These are phyloP conservation scores for Talaromyces borbonicus DNA, from an alignment of 495 filamentous ascomycete genomes.

Conservation along the genomic window DNA sequence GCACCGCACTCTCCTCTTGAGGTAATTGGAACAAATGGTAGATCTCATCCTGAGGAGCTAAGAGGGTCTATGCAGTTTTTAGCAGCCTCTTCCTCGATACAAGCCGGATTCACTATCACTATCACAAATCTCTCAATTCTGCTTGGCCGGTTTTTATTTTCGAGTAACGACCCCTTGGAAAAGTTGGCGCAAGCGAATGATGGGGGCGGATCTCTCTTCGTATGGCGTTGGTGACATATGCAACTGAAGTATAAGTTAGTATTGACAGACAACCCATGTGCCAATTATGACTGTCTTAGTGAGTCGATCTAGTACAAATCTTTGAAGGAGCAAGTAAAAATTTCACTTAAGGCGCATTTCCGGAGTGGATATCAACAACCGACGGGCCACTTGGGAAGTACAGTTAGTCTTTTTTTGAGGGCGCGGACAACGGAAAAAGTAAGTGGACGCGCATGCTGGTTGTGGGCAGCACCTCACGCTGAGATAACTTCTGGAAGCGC, in stretches of 20 bases:
- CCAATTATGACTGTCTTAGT: neutral
- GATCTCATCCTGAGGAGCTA: neutral
- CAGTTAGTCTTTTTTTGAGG: slow-evolving; percentile 6
- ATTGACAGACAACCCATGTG: slow-evolving; percentile 3
- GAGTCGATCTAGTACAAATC: neutral
- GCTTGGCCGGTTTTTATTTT: neutral
- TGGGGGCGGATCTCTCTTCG: neutral
- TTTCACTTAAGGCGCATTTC: neutral
- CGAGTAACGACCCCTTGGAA: neutral
- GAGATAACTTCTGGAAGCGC: neutral
- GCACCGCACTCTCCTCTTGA: slow-evolving; percentile 18
- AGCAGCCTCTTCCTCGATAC: slow-evolving; percentile 13
- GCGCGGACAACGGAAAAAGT: slow-evolving; percentile 4
- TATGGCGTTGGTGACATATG: slow-evolving; percentile 7
- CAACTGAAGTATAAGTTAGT: slow-evolving; percentile 2
- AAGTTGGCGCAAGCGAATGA: slow-evolving; percentile 3
- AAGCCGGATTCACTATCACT: slow-evolving; percentile 8
- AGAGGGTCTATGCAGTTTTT: slow-evolving; percentile 20
- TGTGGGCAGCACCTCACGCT: neutral
- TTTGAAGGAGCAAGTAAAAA: neutral
- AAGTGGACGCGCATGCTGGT: neutral
- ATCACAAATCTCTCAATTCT: neutral
- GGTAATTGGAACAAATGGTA: slow-evolving; percentile 1
- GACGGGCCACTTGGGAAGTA: neutral
- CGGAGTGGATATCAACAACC: neutral